Evolutionary conservation across 1,284 basidiomycete genomes (phyloP), one percentile per base, ranked within the genome.

Genomic region (Trichosporon asahii): DNA sequence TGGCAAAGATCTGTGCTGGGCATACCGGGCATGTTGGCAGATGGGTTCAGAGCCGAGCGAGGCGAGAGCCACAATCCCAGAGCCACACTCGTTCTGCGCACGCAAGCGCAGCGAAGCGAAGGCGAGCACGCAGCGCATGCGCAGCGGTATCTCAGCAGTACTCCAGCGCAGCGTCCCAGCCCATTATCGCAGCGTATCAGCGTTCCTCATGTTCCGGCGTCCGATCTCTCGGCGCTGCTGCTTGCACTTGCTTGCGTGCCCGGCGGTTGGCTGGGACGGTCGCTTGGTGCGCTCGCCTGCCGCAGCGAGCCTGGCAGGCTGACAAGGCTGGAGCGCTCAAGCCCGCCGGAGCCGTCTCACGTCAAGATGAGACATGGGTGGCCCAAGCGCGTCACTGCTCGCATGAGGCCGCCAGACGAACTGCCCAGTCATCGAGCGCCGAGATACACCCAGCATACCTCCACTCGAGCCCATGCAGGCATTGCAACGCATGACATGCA

Each of bases 61-160:
- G 21, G 49, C 49, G 49, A 53, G 49, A 53, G 49, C 49, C 49
- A 53, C 49, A 53, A 21, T 53, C 49, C 21, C 23, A 25, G 49
- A 53, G 49, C 49, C 49, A 53, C 49, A 53, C 49, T 53, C 49
- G 49, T 23, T 53, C 49, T 53, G 49, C 49, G 49, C 49, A 53
- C 8, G 23, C 23, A 23, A 23, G 23, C 49, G 49, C 49, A 53
- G 23, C 21, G 49, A 23, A 53, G 35, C 35, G 35, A 37, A 37
- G 35, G 35, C 14, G 6, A 6, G 49, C 40, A 44, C 40, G 40
- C 40, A 44, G 21, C 49, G 21, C 49, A 12, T 12, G 21, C 49
- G n/a, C 49, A 23, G 21, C 49, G 8, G 21, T 9, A 46, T 9
- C 44, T 46, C 3, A n/a, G n/a, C n/a, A n/a, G n/a, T n/a, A n/a